Conservation (phyloP, 164 flowering plant species). For the Stephania japonica region DNA sequence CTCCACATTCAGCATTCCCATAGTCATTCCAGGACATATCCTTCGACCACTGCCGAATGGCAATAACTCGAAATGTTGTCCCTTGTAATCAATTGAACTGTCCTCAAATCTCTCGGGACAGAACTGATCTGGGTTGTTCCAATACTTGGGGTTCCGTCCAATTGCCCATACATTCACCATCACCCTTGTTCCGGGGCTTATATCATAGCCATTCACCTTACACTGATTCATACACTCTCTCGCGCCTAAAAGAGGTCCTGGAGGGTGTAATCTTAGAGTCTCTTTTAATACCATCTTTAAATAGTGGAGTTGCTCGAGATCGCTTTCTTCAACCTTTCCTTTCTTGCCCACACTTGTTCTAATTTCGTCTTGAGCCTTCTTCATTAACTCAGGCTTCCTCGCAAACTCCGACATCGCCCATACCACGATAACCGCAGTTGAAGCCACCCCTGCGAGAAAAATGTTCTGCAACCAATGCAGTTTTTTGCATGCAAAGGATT, state of each 20-base stretch:
- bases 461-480: no score
- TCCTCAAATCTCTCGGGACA: not conserved
- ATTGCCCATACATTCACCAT: not conserved
- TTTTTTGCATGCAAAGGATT: no score
- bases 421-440: not conserved
- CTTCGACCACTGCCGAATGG: not conserved
- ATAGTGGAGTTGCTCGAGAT: not conserved
- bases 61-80: not conserved
- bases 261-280: constrained; percentile 4
- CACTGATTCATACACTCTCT: not conserved
- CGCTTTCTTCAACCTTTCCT: not conserved
- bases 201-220: not conserved
- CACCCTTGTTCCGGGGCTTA: not conserved
- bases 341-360: not conserved
- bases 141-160: not conserved
- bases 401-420: not conserved
- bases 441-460: not conserved
- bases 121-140: not conserved
- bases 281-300: not conserved
- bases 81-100: not conserved
- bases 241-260: not conserved
- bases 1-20: no score
- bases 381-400: not conserved
- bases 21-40: no score
- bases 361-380: not conserved